A percentile compares a stretch with the other conserved stretches of the same genome.
phyloP scores from a whole-genome alignment of 108 stramenopile species.

The Seminavis robusta region DNA sequence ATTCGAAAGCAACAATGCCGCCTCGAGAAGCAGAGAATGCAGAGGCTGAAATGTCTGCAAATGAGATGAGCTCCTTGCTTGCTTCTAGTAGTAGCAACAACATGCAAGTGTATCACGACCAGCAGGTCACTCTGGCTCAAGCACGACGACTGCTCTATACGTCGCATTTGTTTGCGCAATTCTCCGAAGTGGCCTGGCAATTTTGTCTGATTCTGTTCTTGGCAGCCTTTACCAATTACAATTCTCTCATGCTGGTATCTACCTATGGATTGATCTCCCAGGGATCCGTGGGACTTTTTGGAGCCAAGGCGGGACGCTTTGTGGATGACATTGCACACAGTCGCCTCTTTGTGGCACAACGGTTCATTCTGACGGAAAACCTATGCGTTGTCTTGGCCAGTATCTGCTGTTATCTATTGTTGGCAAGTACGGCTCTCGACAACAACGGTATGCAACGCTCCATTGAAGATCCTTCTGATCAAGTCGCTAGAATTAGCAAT shows the following conservation, averaged over 20 bases:
- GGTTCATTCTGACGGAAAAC: conserved; percentile 45
- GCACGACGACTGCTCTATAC: conserved; percentile 39
- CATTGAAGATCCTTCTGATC: too few relatives aligned
- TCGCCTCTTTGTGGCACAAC: conserved; percentile 37
- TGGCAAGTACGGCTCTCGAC: not conserved
- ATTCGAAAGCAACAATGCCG: too few relatives aligned
- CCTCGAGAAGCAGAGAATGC: too few relatives aligned
- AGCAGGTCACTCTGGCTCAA: too few relatives aligned
- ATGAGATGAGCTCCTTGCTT: too few relatives aligned
- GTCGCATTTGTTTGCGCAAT: conserved; percentile 55
- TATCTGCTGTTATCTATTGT: conserved; percentile 30
- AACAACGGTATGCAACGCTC: too few relatives aligned
- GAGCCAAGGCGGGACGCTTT: conserved; percentile 27
- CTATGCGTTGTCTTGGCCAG: conserved; percentile 39
- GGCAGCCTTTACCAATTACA: conserved; percentile 50
- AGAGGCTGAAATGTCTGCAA: too few relatives aligned
- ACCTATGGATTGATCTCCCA: conserved; percentile 45
- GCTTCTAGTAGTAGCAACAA: too few relatives aligned
- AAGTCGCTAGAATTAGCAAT: too few relatives aligned
- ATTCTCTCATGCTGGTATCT: conserved; percentile 44
- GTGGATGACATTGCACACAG: conserved; percentile 26
- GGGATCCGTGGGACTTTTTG: conserved; percentile 25
- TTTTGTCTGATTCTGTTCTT: conserved; percentile 58
- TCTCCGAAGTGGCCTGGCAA: conserved; percentile 58
- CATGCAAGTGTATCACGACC: too few relatives aligned